Evolutionary conservation across 83 land plant genomes (phyloP), one percentile per base, ranked within the genome.

Genomic region (Picea abies): DNA sequence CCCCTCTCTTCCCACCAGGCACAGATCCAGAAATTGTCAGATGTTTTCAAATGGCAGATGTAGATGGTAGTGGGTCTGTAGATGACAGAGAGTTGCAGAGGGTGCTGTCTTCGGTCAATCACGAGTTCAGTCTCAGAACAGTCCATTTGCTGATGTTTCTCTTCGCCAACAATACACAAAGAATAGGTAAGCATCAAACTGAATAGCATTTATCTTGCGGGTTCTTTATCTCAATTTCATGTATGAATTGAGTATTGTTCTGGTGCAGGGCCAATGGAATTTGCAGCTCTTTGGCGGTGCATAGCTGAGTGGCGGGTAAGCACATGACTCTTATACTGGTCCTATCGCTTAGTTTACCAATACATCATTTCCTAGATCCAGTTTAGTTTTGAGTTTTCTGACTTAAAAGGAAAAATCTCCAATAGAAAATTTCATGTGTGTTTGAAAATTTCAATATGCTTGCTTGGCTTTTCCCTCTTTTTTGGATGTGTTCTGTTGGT

Each of bases 231-330:
- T 83, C 66, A 14, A 1, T 76, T 7, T 83, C 16, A 44, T 78
- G 49, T 39, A 63, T 35, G 47, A 26, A 83, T 20, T 20, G 79
- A 22, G 15, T 35, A 14, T 8, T 63, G 52, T 60, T 15, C 25
- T 60, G 65, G 70, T 79, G 17, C 82, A 86, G 90, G 92, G 66
- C 87, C 88, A 12, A 77, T 60, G 4, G 90, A 90, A 69, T 90
- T 90, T 82, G 84, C 82, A n/a, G 88, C 86, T 56, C 35, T 90
- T 9, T 90, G 92, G 92, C 82, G 68, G 72, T 90, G 88, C 63
- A 88, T 90, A 32, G 86, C 84, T 26, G 84, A 90, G 71, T 90
- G 92, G 92, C 86, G 88, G 4, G 92, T 90, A 20, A 86, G 88
- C 23, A 63, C 23, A 63, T n/a, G 66, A 63, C 23, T 63, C 10